Base-by-base conservation (phyloP, 495 filamentous ascomycete species). In the Pseudevernia furfuracea region DNA sequence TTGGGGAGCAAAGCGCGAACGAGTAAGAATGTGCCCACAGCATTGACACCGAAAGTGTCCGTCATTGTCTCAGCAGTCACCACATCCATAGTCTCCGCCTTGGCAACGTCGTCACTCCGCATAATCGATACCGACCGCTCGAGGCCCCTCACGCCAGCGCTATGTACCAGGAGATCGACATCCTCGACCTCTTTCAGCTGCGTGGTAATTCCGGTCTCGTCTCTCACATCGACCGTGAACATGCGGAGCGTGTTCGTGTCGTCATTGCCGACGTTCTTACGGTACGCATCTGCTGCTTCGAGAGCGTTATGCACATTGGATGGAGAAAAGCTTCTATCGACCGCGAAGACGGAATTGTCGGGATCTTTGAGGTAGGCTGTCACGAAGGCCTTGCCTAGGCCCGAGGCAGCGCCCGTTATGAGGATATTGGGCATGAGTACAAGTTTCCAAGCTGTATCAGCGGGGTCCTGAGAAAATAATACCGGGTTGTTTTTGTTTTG, bases 301-400 rank as follows among this genome's bases (percentile, higher is more conserved):
- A 49, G 37, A 8, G 15, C 21, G 5, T 48, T 5, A 30, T 25
- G 14, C 2, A 36, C 17, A 15, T 23, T 1, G 21, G 55, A 59
- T 14, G 38, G 25, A 14, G 34, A 28, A 59, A 64, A 48, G 23
- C 37, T 32, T 11, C 4, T 58, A 44, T 64, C 62, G 32, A 58
- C 34, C 12, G 62, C 62, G n/a, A 64, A 4, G 34, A 64, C 56
- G 21, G 57, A 1, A 9, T 64, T 52, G 1, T 32, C 21, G 19
- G 53, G 15, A 37, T 38, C 4, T 25, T 21, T 10, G 17, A 64
- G 39, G 19, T 41, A 59, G 6, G 12, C 25, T 44, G 21, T 32
- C 39, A 59, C 62, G 25, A 64, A 59, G 1, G 55, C 62, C n/a
- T 64, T 64, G 28, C 62, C 62, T 23, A 64, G 32, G 43, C 55